phyloP scores from a whole-genome alignment of 1,284 basidiomycete genomes.

The Pseudozyma tsukubaensis region DNA sequence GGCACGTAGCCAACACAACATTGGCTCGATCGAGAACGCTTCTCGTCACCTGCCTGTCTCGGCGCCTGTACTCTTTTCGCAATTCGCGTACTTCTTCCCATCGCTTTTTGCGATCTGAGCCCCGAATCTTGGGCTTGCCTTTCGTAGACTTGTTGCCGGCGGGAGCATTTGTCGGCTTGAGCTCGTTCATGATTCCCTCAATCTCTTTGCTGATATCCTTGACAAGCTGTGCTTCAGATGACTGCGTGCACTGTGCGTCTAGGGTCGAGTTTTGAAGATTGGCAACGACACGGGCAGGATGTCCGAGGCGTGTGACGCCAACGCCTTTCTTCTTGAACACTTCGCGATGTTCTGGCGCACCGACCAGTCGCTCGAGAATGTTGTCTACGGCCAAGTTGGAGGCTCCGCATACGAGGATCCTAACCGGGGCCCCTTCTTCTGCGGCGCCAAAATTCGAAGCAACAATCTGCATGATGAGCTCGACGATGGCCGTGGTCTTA shows the following conservation, averaged over 20 bases:
- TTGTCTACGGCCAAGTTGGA: slow-evolving; percentile 84
- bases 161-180: slow-evolving; percentile 34
- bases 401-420: slow-evolving; percentile 85
- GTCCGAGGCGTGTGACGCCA: slow-evolving; percentile 57
- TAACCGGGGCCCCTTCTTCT: slow-evolving; percentile 67
- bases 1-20: slow-evolving; percentile 90
- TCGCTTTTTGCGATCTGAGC: slow-evolving; percentile 82
- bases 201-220: slow-evolving; percentile 61
- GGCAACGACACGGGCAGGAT: slow-evolving; percentile 90
- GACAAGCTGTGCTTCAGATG: slow-evolving; percentile 57
- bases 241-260: slow-evolving; percentile 80
- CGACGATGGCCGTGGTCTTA: slow-evolving; percentile 71
- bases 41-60: slow-evolving; percentile 84
- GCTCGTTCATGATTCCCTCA: slow-evolving; percentile 28
- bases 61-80: slow-evolving; percentile 90
- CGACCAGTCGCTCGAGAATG: slow-evolving; percentile 65
- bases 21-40: slow-evolving; percentile 82
- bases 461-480: slow-evolving; percentile 65
- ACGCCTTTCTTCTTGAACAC: slow-evolving; percentile 45
- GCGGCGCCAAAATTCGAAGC: slow-evolving; percentile 37
- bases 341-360: slow-evolving; percentile 37
- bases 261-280: slow-evolving; percentile 81
- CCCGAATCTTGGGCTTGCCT: slow-evolving; percentile 73
- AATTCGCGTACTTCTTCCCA: slow-evolving; percentile 92
- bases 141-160: slow-evolving; percentile 63